A percentile compares a stretch with the other conserved stretches of the same genome.
Evolutionary conservation across 441 rosid genomes (phyloP).

Genomic region (Adansonia rubrostipa): DNA sequence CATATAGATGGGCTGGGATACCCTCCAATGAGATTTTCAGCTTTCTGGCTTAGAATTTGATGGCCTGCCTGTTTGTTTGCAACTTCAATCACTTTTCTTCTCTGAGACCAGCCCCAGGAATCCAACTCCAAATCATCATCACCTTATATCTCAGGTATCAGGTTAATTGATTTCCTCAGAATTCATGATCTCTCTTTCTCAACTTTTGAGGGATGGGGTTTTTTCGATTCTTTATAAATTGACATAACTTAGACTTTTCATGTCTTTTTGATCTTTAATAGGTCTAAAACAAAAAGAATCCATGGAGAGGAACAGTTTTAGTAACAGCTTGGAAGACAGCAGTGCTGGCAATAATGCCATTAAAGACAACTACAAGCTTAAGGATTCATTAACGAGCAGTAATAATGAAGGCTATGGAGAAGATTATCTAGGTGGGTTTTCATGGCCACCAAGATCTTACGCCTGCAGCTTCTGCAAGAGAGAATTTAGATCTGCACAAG

Average conservation of each 20-base stretch:
- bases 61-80: constrained; percentile 26
- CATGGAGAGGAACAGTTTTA: constrained; percentile 69
- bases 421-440: constrained; percentile 63
- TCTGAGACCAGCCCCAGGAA: constrained; percentile 8
- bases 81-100: constrained; percentile 21
- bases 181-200: constrained; percentile 8
- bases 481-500: constrained; percentile 94
- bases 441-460: constrained; percentile 95
- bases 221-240: constrained; percentile 11
- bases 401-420: constrained; percentile 48
- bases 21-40: constrained; percentile 39
- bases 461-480: constrained; percentile 82
- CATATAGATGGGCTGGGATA: constrained; percentile 27
- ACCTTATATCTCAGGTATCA: not conserved
- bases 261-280: constrained; percentile 30
- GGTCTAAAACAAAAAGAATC: constrained; percentile 29
- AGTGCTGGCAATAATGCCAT: too few relatives aligned
- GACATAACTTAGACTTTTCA: constrained; percentile 23
- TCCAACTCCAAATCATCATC: constrained; percentile 14
- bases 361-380: constrained; percentile 42
- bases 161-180: not conserved
- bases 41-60: constrained; percentile 41
- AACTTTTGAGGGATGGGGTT: constrained; percentile 21
- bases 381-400: constrained; percentile 41
- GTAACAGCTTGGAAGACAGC: constrained; percentile 39